A percentile compares a stretch with the other conserved stretches of the same genome.
Evolutionary conservation across 202 grass and related monocot genomes (phyloP).

Genomic region (Zizania palustris): DNA sequence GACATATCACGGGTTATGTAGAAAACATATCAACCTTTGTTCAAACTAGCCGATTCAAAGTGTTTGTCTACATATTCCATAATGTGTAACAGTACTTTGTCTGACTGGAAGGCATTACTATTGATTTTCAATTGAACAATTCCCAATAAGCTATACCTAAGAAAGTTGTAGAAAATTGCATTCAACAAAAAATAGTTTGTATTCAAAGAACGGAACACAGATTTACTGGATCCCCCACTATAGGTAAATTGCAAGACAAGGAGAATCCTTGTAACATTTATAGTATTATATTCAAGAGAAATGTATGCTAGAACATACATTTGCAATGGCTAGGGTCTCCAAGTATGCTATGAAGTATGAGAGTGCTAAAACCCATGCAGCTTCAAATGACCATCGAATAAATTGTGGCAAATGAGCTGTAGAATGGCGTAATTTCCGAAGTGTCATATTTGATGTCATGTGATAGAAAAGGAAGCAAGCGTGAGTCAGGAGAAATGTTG

Average conservation of each 20-base stretch:
- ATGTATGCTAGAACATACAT: conserved; percentile 66
- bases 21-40: background rate
- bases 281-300: background rate
- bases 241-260: conserved; percentile 22
- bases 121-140: background rate
- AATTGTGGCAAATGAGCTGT: conserved; percentile 63
- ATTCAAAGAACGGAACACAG: background rate
- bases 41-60: background rate
- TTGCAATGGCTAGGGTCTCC: conserved; percentile 94
- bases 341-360: conserved; percentile 94
- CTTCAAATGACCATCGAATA: conserved; percentile 65
- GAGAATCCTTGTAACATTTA: background rate
- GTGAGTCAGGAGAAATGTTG: conserved; percentile 82
- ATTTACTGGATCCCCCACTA: background rate
- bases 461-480: conserved; percentile 95
- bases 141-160: background rate
- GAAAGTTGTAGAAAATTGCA: conserved; percentile 3
- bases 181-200: conserved; percentile 10
- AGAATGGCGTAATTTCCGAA: conserved; percentile 69
- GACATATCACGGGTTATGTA: background rate
- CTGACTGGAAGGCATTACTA: background rate
- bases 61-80: background rate
- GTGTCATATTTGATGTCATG: conserved; percentile 87
- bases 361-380: conserved; percentile 74
- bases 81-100: background rate